Percentiles rank a stretch among this genome's conserved stretches.
Evolutionary conservation across 2,329 filamentous ascomycete genomes (phyloP).

Genomic region (Graphilbum ipis-grandicollis): DNA sequence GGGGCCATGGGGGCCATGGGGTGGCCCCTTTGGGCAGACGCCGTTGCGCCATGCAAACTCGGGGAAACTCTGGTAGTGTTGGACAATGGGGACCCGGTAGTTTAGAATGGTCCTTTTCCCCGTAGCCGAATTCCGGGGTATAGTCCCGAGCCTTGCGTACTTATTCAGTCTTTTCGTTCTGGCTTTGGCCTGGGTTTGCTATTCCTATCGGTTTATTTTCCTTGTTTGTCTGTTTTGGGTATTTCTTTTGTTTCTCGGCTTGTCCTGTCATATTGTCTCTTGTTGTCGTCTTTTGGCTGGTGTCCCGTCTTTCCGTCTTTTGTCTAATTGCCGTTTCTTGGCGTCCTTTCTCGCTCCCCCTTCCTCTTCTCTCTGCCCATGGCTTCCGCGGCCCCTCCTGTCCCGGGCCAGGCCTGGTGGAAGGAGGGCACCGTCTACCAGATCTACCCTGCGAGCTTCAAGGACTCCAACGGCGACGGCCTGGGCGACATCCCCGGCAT

Average conservation of each 20-base stretch:
- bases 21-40: no score
- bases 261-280: not conserved
- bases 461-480: conserved; percentile 40
- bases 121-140: no score
- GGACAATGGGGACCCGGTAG: no score
- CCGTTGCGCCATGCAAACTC: no score
- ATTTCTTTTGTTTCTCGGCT: not conserved
- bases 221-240: not conserved
- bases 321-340: not conserved
- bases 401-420: conserved; percentile 9
- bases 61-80: no score
- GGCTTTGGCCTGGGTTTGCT: no score
- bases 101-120: no score
- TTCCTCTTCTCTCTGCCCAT: not conserved
- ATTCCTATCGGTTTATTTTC: not conserved
- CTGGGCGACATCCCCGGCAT: conserved; percentile 50
- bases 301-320: not conserved
- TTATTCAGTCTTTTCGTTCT: no score
- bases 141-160: no score
- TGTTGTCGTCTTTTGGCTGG: not conserved
- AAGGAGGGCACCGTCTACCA: conserved; percentile 10
- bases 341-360: not conserved
- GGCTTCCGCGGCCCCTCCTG: not conserved
- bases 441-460: conserved; percentile 40
- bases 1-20: not conserved